Percentiles rank a stretch among this genome's conserved stretches.
These are phyloP conservation scores for Colletotrichum abscissum DNA, from an alignment of 2,329 filamentous ascomycete genomes.

Conservation along the genomic window DNA sequence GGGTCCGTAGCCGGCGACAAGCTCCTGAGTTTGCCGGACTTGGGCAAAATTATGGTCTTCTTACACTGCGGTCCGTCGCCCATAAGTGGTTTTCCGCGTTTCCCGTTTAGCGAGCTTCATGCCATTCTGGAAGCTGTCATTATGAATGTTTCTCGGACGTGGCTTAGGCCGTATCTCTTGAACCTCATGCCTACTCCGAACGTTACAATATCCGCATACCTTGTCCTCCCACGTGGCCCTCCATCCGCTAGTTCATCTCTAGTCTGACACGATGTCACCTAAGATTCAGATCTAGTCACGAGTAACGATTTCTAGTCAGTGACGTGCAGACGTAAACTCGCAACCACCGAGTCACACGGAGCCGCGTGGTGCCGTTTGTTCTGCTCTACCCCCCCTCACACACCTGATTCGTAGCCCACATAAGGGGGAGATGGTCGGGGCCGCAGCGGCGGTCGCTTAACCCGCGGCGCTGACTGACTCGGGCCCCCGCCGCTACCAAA, in stretches of 20 bases:
- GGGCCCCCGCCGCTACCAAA: slow-evolving; percentile 65
- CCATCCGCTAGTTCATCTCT: neutral
- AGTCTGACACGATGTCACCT: neutral
- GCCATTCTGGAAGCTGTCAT: neutral
- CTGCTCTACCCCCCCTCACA: slow-evolving; percentile 1
- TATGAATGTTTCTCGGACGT: neutral
- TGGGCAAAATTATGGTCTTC: neutral
- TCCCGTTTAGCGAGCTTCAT: neutral
- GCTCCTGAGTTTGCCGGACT: neutral
- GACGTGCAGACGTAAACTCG: slow-evolving; percentile 16
- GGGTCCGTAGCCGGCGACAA: neutral
- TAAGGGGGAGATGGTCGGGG: slow-evolving; percentile 35
- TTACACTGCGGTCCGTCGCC: neutral
- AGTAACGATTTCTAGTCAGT: neutral
- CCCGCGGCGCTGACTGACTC: slow-evolving; percentile 37
- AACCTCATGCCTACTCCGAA: no score
- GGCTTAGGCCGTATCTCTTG: no score
- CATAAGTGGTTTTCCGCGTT: neutral
- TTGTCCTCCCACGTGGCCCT: neutral
- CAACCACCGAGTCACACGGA: slow-evolving; percentile 17
- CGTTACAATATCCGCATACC: neutral
- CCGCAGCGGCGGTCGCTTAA: slow-evolving; percentile 38
- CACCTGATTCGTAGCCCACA: slow-evolving; percentile 5
- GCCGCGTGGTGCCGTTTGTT: neutral
- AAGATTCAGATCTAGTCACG: neutral